A percentile compares a stretch with the other conserved stretches of the same genome.
Conservation (phyloP, 108 stramenopile species). For the Phaeodactylum tricornutum region DNA sequence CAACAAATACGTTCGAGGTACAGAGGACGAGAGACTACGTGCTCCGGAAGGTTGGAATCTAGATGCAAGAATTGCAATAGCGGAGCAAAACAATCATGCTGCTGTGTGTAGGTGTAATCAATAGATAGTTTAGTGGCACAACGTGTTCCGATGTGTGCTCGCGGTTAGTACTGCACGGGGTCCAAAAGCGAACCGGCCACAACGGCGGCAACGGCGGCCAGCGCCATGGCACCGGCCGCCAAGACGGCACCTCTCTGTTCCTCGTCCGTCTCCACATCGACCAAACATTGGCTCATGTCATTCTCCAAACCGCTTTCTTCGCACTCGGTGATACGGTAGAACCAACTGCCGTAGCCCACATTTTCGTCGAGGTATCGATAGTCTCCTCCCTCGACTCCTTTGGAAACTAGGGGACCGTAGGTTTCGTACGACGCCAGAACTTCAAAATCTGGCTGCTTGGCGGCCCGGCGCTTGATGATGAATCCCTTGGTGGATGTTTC, state of each 20-base stretch:
- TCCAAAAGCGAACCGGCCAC: conserved; percentile 70
- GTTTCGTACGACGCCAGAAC: conserved; percentile 56
- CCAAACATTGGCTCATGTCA: conserved; percentile 79
- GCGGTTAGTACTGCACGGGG: conserved; percentile 31
- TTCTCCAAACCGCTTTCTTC: conserved; percentile 52
- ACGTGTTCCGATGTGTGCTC: too few relatives aligned
- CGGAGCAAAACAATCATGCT: too few relatives aligned
- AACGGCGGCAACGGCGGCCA: conserved; percentile 47
- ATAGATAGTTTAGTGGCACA: too few relatives aligned
- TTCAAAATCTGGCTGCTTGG: conserved; percentile 65
- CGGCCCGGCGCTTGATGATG: conserved; percentile 70
- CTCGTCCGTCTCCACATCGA: conserved; percentile 80
- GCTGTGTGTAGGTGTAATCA: too few relatives aligned
- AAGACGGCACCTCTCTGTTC: conserved; percentile 73
- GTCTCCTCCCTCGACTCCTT: conserved; percentile 64
- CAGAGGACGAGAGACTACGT: too few relatives aligned
- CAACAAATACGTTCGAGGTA: too few relatives aligned
- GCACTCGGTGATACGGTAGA: conserved; percentile 78
- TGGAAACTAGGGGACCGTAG: conserved; percentile 69
- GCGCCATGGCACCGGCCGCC: conserved; percentile 64
- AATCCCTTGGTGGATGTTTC: conserved; percentile 75
- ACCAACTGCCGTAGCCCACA: conserved; percentile 72
- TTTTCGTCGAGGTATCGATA: conserved; percentile 62
- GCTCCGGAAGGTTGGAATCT: too few relatives aligned
- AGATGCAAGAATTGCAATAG: too few relatives aligned